Conservation (phyloP, 176 grass and related monocot genomes). For the Bromus sterilis region DNA sequence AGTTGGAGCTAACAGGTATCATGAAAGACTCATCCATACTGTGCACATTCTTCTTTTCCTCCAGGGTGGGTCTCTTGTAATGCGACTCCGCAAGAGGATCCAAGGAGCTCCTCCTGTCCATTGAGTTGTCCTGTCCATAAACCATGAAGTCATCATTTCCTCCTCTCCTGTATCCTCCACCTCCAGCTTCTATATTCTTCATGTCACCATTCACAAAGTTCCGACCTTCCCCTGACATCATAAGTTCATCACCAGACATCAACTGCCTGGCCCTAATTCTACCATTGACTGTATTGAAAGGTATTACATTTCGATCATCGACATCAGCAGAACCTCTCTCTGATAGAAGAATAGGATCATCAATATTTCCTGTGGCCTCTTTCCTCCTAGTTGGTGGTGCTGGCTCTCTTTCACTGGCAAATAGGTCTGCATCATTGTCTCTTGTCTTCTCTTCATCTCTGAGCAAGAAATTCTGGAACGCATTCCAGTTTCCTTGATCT, state of each 20-base stretch:
- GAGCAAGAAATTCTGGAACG: slow-evolving; percentile 76
- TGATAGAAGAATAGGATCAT: slow-evolving; percentile 54
- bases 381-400: slow-evolving; percentile 25
- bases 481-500: slow-evolving; percentile 87
- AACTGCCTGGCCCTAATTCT: slow-evolving; percentile 37
- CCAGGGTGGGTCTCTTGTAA: slow-evolving; percentile 28
- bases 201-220: slow-evolving; percentile 34
- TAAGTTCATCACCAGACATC: slow-evolving; percentile 56
- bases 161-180: slow-evolving; percentile 38
- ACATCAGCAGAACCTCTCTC: slow-evolving; percentile 44
- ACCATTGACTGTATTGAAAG: slow-evolving; percentile 56
- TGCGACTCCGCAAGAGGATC: slow-evolving; percentile 60
- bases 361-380: slow-evolving; percentile 28
- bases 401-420: slow-evolving; percentile 46
- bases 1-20: slow-evolving; percentile 62
- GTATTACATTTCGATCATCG: slow-evolving; percentile 19
- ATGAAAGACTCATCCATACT: slow-evolving; percentile 75
- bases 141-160: slow-evolving; percentile 66
- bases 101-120: slow-evolving; percentile 38
- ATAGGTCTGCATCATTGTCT: slow-evolving; percentile 53
- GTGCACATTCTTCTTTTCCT: slow-evolving; percentile 28
- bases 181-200: slow-evolving; percentile 74
- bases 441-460: slow-evolving; percentile 61
- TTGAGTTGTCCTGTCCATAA: slow-evolving; percentile 63
- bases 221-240: slow-evolving; percentile 49